Evolutionary conservation across 2,329 filamentous ascomycete species (phyloP).

Genomic region (Lachnellula willkommii): DNA sequence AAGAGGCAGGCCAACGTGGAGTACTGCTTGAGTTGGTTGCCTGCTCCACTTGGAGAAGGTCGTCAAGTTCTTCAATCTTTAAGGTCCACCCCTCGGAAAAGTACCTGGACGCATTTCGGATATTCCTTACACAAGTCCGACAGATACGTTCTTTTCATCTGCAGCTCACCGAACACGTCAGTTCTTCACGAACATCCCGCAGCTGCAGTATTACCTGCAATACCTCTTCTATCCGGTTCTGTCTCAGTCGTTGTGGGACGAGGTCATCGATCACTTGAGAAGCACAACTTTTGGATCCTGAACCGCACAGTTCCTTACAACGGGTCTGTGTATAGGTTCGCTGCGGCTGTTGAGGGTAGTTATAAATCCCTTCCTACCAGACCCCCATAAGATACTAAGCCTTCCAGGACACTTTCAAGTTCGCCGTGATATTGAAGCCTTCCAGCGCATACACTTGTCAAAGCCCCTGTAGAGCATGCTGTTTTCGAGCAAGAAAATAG

Average conservation of each 20-base stretch:
- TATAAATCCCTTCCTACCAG: background rate
- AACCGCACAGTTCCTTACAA: background rate
- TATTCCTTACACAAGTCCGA: conserved; percentile 19
- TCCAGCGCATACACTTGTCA: background rate
- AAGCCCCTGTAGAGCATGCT: conserved; percentile 16
- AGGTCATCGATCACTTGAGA: conserved; percentile 11
- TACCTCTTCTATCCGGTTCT: conserved; percentile 21
- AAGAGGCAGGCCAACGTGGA: background rate
- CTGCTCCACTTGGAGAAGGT: background rate
- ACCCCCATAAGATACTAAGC: conserved; percentile 1
- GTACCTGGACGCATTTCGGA: background rate
- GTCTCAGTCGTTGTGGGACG: conserved; percentile 20
- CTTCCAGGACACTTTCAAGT: background rate
- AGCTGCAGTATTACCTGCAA: conserved; percentile 29
- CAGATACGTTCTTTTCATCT: conserved; percentile 17
- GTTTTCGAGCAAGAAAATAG: conserved; percentile 5
- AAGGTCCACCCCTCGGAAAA: conserved; percentile 2
- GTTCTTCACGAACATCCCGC: conserved; percentile 23
- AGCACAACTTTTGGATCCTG: background rate
- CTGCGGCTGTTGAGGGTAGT: background rate
- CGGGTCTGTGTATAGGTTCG: background rate
- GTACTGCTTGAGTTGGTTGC: background rate
- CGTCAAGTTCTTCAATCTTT: background rate
- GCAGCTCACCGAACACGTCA: conserved; percentile 25
- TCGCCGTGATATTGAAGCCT: background rate